These are phyloP conservation scores for Picea abies DNA, from an alignment of 83 land plant species.

Conservation along the genomic window DNA sequence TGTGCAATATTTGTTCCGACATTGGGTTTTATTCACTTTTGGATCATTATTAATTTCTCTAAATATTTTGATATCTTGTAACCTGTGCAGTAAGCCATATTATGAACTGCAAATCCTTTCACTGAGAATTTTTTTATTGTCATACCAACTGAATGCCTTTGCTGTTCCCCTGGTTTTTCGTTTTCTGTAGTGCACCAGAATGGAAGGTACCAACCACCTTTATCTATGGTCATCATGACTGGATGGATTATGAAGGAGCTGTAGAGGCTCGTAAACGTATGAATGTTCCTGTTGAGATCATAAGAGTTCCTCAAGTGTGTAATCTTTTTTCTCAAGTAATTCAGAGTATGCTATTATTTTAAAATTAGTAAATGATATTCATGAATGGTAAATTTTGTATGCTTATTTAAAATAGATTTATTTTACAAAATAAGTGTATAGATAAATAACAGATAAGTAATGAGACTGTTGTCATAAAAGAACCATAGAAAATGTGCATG, in stretches of 20 bases:
- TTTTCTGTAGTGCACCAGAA: slow-evolving; percentile 78
- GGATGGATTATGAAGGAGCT: slow-evolving; percentile 96
- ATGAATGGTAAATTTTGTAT: neutral
- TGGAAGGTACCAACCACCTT: slow-evolving; percentile 99
- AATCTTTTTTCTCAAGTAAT: neutral
- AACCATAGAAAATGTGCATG: neutral
- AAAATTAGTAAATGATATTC: neutral
- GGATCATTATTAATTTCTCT: neutral
- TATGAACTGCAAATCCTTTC: neutral
- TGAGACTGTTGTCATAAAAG: neutral
- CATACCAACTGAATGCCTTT: neutral
- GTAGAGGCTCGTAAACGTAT: slow-evolving; percentile 74
- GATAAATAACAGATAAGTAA: neutral
- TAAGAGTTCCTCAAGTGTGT: slow-evolving; percentile 79
- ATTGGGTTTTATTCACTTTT: neutral
- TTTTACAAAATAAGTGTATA: neutral
- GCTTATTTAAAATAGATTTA: neutral
- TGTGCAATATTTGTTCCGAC: neutral
- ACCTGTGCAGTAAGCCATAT: neutral
- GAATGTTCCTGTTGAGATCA: slow-evolving; percentile 87
- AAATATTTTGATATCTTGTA: neutral
- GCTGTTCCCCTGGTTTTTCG: neutral
- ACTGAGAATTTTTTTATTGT: neutral
- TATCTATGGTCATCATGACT: slow-evolving; percentile 87
- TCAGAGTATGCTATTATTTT: neutral